Evolutionary conservation across 1,284 basidiomycete genomes (phyloP), one percentile per base, ranked within the genome.

Genomic region (Melampsora larici-populina): DNA sequence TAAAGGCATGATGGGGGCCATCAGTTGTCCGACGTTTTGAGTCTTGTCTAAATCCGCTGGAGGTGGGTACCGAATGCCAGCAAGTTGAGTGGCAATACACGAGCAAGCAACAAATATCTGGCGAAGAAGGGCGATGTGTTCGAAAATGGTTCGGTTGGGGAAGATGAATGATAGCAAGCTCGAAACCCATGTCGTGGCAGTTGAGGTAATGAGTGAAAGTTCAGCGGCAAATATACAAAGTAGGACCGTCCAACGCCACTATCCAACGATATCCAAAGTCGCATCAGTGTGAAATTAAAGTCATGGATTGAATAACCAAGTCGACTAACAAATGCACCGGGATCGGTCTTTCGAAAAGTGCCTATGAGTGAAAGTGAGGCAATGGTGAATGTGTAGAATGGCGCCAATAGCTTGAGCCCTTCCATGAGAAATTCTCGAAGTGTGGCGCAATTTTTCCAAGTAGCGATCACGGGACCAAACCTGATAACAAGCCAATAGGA

Each of bases 191-290:
- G 72, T 66, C 17, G 63, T 62, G 26, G 72, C 55, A n/a, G 72
- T 68, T 15, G 72, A 75, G 31, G 64, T 67, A 21, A 69, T 36
- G 8, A 68, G 31, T 17, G 55, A 58, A 17, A 51, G 26, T 69
- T 76, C 73, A 31, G 55, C 6, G 18, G 64, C 55, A 21, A 76
- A 7, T 21, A 76, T 58, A 26, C 58, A 55, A 21, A 76, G 2
- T 36, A 76, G 26, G 29, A 69, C 40, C 2, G 51, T 48, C 73
- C 73, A 76, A 21, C 65, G 51, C 73, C 73, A 76, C 73, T 76
- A 36, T 60, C 11, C 21, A 26, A 24, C n/a, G 60, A 49, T 31
- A 40, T 40, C 55, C 18, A 72, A 8, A n/a, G 5, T n/a, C 21
- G 11, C 3, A 33, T 55, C 51, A 49, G 9, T 13, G 49, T 36